These are phyloP conservation scores for Elsinoe perseae DNA, from an alignment of 2,329 filamentous ascomycete genomes.

Conservation along the genomic window DNA sequence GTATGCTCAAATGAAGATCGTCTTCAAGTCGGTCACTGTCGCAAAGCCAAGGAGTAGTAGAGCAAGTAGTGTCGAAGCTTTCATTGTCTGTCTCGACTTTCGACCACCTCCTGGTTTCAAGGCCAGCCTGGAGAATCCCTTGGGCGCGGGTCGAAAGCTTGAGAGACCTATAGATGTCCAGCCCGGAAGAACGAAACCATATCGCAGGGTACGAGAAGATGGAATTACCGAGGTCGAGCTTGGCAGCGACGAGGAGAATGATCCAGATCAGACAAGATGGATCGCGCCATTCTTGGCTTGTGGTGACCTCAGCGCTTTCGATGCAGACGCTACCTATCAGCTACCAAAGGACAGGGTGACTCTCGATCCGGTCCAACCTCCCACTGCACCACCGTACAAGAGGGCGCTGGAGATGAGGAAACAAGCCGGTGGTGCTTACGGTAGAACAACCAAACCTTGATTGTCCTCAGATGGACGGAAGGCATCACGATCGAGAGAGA, in stretches of 20 bases:
- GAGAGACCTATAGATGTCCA: conserved; percentile 23
- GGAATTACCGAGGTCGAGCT: conserved; percentile 42
- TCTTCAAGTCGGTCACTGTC: conserved; percentile 80
- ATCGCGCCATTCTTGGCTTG: conserved; percentile 96
- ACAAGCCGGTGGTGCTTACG: conserved; percentile 66
- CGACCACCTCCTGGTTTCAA: conserved; percentile 67
- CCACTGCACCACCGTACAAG: conserved; percentile 92
- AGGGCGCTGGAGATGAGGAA: conserved; percentile 78
- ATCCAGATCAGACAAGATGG: conserved; percentile 55
- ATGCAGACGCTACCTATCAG: conserved; percentile 90
- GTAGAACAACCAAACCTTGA: conserved; percentile 52
- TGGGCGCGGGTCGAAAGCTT: conserved; percentile 56
- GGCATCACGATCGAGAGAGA: no score
- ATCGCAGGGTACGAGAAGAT: conserved; percentile 35
- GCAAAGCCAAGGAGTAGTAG: conserved; percentile 90
- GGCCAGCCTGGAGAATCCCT: conserved; percentile 65
- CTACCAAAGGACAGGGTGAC: conserved; percentile 79
- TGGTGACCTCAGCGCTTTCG: conserved; percentile 87
- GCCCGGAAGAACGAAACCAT: conserved; percentile 22
- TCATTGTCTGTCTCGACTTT: conserved; percentile 91
- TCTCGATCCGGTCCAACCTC: conserved; percentile 86
- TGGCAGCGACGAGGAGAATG: conserved; percentile 36
- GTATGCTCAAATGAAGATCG: conserved; percentile 85
- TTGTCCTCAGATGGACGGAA: no score
- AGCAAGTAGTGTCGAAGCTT: conserved; percentile 95